Conservation (phyloP, 306 rosid species). For the Boehmeria nivea region DNA sequence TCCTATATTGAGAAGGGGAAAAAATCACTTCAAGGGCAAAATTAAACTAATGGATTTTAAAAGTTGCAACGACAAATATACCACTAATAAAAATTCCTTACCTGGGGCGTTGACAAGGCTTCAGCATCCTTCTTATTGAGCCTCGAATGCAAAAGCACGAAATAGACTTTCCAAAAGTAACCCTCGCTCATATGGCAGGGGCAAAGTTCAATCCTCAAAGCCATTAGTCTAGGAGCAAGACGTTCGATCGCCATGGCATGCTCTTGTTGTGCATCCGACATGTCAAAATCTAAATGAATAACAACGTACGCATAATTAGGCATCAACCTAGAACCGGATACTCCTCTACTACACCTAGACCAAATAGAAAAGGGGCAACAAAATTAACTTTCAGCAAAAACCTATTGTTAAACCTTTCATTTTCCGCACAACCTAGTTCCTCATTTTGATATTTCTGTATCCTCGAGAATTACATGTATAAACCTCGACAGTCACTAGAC, state of each 20-base stretch:
- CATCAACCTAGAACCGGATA: slow-evolving; percentile 14
- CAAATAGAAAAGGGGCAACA: not conserved
- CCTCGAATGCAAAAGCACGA: slow-evolving; percentile 89
- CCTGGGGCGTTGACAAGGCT: slow-evolving; percentile 76
- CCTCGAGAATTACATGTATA: no score
- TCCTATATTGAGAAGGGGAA: no score
- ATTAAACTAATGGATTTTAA: not conserved
- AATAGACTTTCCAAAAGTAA: slow-evolving; percentile 97
- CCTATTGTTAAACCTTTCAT: not conserved
- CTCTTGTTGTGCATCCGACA: slow-evolving; percentile 71
- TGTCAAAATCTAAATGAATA: slow-evolving; percentile 64
- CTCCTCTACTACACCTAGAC: not conserved
- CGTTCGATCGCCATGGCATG: slow-evolving; percentile 68
- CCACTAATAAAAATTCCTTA: slow-evolving; percentile 21
- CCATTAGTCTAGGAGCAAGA: slow-evolving; percentile 82
- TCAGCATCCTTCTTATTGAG: slow-evolving; percentile 78
- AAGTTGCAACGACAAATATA: not conserved
- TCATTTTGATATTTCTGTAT: not conserved
- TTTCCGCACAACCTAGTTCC: not conserved
- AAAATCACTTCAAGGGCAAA: not conserved
- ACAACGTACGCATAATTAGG: slow-evolving; percentile 14
- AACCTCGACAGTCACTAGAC: no score
- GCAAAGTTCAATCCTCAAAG: slow-evolving; percentile 88
- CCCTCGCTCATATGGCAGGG: slow-evolving; percentile 93
- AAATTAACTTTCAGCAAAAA: no score